Evolutionary conservation across 805 yeast genomes (phyloP).

Genomic region (Cyberlindnera misumaiensis): DNA sequence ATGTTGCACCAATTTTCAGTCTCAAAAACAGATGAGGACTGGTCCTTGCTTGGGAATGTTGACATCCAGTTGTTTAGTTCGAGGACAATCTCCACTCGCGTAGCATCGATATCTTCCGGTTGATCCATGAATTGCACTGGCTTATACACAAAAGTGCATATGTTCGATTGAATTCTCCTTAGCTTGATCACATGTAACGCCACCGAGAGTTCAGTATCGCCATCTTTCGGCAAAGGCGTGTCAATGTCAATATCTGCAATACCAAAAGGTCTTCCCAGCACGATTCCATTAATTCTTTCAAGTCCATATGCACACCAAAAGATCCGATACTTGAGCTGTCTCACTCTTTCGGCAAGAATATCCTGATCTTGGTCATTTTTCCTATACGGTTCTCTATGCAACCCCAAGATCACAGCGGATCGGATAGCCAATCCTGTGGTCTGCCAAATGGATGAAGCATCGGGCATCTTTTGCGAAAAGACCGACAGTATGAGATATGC

Average conservation of each 20-base stretch:
- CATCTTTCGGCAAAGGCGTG: slow-evolving; percentile 19
- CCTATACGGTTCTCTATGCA: slow-evolving; percentile 25
- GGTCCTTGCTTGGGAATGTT: slow-evolving; percentile 23
- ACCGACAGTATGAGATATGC: slow-evolving; percentile 26
- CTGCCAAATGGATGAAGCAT: slow-evolving; percentile 28
- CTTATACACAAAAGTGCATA: slow-evolving; percentile 28
- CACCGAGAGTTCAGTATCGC: slow-evolving; percentile 7
- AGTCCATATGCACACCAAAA: slow-evolving; percentile 33
- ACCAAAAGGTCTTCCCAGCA: slow-evolving; percentile 31
- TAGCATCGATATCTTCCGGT: slow-evolving; percentile 22
- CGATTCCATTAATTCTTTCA: slow-evolving; percentile 29
- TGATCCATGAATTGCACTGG: slow-evolving; percentile 15
- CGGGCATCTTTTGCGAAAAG: slow-evolving; percentile 30
- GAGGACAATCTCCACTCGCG: slow-evolving; percentile 24
- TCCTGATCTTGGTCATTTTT: slow-evolving; percentile 1
- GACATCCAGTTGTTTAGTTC: slow-evolving; percentile 29
- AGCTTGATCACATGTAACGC: slow-evolving; percentile 27
- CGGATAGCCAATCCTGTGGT: slow-evolving; percentile 27
- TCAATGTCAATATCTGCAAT: slow-evolving; percentile 30
- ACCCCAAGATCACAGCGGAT: slow-evolving; percentile 26
- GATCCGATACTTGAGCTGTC: slow-evolving; percentile 23
- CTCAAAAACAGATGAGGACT: slow-evolving; percentile 25
- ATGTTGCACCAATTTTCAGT: slow-evolving; percentile 28
- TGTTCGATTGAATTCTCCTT: slow-evolving; percentile 28
- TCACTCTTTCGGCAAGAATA: background rate